phyloP scores from a whole-genome alignment of 1,139 yeast genomes.

The Hanseniaspora gamundiae region DNA sequence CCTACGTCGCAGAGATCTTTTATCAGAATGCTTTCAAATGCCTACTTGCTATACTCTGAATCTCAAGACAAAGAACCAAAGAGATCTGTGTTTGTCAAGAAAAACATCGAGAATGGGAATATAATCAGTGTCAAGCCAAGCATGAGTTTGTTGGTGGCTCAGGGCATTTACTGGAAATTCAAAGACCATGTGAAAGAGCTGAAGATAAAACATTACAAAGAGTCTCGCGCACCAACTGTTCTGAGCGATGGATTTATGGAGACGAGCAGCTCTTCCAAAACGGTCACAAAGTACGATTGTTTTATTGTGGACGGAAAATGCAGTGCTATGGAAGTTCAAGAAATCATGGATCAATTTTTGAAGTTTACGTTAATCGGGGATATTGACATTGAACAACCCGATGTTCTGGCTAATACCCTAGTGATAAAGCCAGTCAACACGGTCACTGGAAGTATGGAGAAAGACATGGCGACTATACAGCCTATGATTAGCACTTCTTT shows the following conservation, averaged over 20 bases:
- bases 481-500: neutral
- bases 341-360: slow-evolving; percentile 24
- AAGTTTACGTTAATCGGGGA: slow-evolving; percentile 15
- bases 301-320: slow-evolving; percentile 21
- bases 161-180: slow-evolving; percentile 7
- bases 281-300: slow-evolving; percentile 31
- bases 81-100: slow-evolving; percentile 53
- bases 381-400: slow-evolving; percentile 18
- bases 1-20: slow-evolving; percentile 54
- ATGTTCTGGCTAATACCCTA: slow-evolving; percentile 16
- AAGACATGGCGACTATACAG: slow-evolving; percentile 16
- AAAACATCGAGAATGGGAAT: slow-evolving; percentile 21
- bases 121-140: slow-evolving; percentile 3
- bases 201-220: slow-evolving; percentile 20
- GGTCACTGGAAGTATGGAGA: slow-evolving; percentile 18
- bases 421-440: slow-evolving; percentile 31
- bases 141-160: neutral
- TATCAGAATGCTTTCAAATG: slow-evolving; percentile 52
- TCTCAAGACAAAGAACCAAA: slow-evolving; percentile 77
- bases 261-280: slow-evolving; percentile 7
- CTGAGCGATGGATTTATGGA: slow-evolving; percentile 16
- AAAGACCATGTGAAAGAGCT: slow-evolving; percentile 27
- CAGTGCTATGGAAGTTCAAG: slow-evolving; percentile 26
- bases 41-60: slow-evolving; percentile 50
- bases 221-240: slow-evolving; percentile 15